These are phyloP conservation scores for Solanum sejunctum DNA, from an alignment of 257 asterid genomes.

Conservation along the genomic window DNA sequence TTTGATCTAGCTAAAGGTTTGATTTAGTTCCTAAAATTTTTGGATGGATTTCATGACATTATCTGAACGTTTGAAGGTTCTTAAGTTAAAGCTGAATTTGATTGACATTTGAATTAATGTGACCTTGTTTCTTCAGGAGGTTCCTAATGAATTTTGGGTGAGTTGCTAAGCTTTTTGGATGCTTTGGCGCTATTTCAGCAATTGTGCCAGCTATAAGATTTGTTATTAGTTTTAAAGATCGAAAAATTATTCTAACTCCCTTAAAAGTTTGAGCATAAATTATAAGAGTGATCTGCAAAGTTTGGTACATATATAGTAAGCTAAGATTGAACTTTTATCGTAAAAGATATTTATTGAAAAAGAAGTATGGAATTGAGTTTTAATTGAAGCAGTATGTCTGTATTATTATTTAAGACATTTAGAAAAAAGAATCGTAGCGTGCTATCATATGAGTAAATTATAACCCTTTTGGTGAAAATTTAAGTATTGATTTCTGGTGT, in stretches of 20 bases:
- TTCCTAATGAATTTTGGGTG: neutral
- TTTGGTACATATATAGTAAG: neutral
- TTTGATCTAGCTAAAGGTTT: too few species aligned
- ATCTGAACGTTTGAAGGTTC: neutral
- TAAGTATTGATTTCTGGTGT: too few species aligned
- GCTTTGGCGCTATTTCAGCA: neutral
- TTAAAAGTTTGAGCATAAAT: neutral
- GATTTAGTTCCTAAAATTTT: too few species aligned
- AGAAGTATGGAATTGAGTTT: neutral
- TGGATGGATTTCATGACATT: neutral
- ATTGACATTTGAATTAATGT: neutral
- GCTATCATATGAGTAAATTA: neutral
- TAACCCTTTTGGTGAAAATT: too few species aligned
- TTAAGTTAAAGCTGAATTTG: neutral
- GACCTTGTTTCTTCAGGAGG: neutral
- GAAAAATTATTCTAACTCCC: neutral
- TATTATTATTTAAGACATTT: neutral
- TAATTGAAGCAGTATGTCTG: neutral
- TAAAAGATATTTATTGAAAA: too few species aligned
- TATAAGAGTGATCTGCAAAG: neutral
- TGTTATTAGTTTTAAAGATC: neutral
- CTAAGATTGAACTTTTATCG: neutral
- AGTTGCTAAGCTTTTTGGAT: neutral
- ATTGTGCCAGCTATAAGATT: neutral
- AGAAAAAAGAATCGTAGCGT: neutral